phyloP scores from a whole-genome alignment of 768 basidiomycete species.

The Amyloporia xantha region DNA sequence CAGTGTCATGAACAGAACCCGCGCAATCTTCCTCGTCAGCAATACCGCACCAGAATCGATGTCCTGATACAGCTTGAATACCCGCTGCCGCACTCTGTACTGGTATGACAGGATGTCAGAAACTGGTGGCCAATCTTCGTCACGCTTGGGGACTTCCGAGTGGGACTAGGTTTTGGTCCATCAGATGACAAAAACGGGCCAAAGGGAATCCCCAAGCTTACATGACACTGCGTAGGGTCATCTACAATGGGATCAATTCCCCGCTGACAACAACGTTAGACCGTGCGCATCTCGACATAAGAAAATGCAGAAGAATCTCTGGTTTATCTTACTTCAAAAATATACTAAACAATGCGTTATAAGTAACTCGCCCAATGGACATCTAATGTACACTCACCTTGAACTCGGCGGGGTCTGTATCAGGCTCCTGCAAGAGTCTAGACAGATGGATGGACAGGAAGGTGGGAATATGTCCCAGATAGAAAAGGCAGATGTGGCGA shows the following conservation, averaged over 20 bases:
- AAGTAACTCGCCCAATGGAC: not conserved
- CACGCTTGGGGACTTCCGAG: constrained; percentile 73
- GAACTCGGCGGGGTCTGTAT: constrained; percentile 80
- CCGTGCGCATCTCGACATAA: not conserved
- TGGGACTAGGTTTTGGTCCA: constrained; percentile 50
- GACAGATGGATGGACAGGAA: constrained; percentile 91
- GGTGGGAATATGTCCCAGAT: constrained; percentile 88
- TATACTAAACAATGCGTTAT: constrained; percentile 36
- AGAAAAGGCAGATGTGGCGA: constrained; percentile 95
- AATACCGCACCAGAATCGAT: constrained; percentile 42
- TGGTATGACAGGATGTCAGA: constrained; percentile 69
- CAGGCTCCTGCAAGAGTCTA: constrained; percentile 61
- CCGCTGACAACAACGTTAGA: constrained; percentile 43
- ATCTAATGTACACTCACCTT: constrained; percentile 39
- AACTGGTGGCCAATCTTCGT: constrained; percentile 85
- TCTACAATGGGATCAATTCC: constrained; percentile 96
- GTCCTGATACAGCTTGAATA: constrained; percentile 68
- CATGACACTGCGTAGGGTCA: constrained; percentile 81
- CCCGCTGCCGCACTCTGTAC: constrained; percentile 65
- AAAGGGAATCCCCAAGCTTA: no score
- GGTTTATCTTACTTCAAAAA: constrained; percentile 55
- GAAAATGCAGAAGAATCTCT: not conserved
- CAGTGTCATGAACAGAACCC: constrained; percentile 85
- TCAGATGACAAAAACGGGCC: constrained; percentile 8
- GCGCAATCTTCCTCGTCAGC: constrained; percentile 59